Conservation (phyloP, 306 rosid species). For the Trichosanthes cucumerina region DNA sequence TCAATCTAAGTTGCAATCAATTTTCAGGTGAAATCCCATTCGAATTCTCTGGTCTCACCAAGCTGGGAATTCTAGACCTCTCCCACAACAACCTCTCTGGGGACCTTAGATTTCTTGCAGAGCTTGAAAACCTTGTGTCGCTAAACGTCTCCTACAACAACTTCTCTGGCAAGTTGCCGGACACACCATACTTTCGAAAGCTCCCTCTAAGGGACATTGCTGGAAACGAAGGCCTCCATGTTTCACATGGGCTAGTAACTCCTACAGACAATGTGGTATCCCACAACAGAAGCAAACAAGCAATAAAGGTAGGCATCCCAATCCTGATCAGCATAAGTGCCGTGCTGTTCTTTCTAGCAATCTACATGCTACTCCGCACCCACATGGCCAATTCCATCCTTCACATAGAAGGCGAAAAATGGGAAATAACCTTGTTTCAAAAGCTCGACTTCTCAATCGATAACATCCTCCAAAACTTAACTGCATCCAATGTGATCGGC, state of each 20-base stretch:
- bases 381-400: slow-evolving; percentile 20
- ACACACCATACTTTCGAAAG: slow-evolving; percentile 56
- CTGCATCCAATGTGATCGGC: slow-evolving; percentile 61
- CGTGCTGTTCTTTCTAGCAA: slow-evolving; percentile 37
- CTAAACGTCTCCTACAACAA: slow-evolving; percentile 70
- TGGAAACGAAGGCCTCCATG: slow-evolving; percentile 59
- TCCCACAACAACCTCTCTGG: slow-evolving; percentile 77
- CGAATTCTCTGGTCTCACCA: slow-evolving; percentile 49
- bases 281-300: slow-evolving; percentile 18
- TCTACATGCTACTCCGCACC: slow-evolving; percentile 32
- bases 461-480: slow-evolving; percentile 44
- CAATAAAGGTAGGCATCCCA: slow-evolving; percentile 30
- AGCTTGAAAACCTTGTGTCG: slow-evolving; percentile 58
- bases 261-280: slow-evolving; percentile 23
- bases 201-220: slow-evolving; percentile 56
- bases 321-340: slow-evolving; percentile 42
- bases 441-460: slow-evolving; percentile 53
- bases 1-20: slow-evolving; percentile 68
- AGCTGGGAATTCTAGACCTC: slow-evolving; percentile 65
- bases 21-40: slow-evolving; percentile 74
- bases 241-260: slow-evolving; percentile 25
- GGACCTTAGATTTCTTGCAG: slow-evolving; percentile 32
- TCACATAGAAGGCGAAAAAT: slow-evolving; percentile 30
- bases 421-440: slow-evolving; percentile 81
- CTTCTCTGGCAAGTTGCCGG: slow-evolving; percentile 63